phyloP scores from a whole-genome alignment of 345 rosid species.

The Anacardium occidentale region DNA sequence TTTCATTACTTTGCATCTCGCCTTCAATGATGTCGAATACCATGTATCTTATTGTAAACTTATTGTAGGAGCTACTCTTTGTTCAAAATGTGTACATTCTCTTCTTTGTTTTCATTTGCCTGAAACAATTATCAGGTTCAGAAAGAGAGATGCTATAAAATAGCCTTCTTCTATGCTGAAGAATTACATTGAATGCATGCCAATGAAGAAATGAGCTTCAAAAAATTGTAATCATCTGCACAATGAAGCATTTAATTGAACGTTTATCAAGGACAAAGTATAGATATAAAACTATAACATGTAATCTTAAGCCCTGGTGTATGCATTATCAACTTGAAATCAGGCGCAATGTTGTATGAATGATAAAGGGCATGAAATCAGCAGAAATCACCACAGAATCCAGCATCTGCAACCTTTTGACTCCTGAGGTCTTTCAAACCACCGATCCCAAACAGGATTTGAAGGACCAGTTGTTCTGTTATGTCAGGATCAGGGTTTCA shows the following conservation, averaged over 20 bases:
- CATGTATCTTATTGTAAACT: conserved; percentile 4
- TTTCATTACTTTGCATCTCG: conserved; percentile 8
- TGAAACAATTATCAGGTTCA: not conserved
- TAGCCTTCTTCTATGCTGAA: conserved; percentile 23
- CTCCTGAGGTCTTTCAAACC: conserved; percentile 79
- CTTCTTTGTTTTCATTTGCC: conserved; percentile 10
- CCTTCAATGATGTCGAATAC: not conserved
- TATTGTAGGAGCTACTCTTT: not conserved
- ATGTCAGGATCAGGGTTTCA: conserved; percentile 15
- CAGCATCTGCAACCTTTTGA: conserved; percentile 67
- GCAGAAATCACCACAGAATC: conserved; percentile 48
- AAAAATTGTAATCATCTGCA: conserved; percentile 21
- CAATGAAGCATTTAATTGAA: conserved; percentile 21
- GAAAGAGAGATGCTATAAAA: not conserved
- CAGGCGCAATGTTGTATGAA: not conserved
- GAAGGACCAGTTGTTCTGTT: conserved; percentile 70
- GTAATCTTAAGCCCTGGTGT: conserved; percentile 15
- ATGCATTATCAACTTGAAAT: conserved; percentile 10
- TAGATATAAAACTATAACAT: conserved; percentile 9
- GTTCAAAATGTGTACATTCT: conserved; percentile 9
- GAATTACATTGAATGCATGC: conserved; percentile 21
- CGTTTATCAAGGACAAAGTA: not conserved
- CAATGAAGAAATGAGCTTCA: conserved; percentile 20
- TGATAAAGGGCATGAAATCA: not conserved
- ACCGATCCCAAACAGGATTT: conserved; percentile 76